phyloP scores from a whole-genome alignment of 2,329 filamentous ascomycete species.

The Didymella keratinophila region DNA sequence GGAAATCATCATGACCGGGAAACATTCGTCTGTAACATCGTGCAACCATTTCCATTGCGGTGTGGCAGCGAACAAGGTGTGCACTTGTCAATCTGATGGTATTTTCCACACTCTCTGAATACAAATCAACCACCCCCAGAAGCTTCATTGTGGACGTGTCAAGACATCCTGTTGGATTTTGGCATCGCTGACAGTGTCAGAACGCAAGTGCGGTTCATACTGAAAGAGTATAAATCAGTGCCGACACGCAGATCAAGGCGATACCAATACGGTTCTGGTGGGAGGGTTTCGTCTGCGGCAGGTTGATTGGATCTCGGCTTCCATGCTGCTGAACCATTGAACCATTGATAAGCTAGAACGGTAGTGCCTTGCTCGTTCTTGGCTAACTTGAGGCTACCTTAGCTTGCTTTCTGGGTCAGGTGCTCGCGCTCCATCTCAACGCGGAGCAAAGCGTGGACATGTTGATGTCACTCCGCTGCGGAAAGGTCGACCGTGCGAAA shows the following conservation, averaged over 20 bases:
- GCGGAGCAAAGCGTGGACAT: background rate
- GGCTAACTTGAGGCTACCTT: background rate
- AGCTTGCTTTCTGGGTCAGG: background rate
- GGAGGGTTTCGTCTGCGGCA: background rate
- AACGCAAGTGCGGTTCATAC: background rate
- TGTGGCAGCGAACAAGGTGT: background rate
- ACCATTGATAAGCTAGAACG: background rate
- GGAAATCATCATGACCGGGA: background rate
- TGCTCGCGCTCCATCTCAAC: background rate
- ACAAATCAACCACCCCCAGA: background rate
- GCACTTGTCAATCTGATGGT: background rate
- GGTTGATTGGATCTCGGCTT: background rate
- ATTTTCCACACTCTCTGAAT: background rate
- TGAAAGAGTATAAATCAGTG: background rate
- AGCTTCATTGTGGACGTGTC: background rate
- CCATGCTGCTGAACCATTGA: background rate
- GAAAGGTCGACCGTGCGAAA: constrained; percentile 1
- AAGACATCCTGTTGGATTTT: background rate
- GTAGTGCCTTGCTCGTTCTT: background rate
- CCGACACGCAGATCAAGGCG: background rate
- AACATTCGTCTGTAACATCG: background rate
- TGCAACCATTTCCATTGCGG: background rate
- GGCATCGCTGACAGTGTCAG: background rate
- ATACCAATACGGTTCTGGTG: background rate
- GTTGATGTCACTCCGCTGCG: background rate